Evolutionary conservation across 176 grass and related monocot genomes (phyloP), one percentile per base, ranked within the genome.

Genomic region (Thalia dealbata): DNA sequence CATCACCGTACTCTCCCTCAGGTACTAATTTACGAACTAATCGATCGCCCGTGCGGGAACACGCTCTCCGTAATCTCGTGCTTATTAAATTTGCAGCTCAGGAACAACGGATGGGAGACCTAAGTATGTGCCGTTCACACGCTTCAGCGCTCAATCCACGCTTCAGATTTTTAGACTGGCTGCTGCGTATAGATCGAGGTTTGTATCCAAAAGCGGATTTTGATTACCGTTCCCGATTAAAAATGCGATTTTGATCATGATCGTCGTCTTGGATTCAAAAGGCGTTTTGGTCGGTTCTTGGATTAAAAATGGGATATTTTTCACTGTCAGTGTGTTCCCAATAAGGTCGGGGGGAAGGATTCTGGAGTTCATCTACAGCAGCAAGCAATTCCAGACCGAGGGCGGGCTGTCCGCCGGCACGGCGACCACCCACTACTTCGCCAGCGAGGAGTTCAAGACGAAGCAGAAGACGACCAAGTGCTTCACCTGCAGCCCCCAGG

Each of bases 1-100:
- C 67, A 71, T 79, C 66, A 79, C 77, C 67, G 50, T 79, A 54
- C 77, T 79, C 67, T 79, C 77, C 3, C 77, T 79, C 67, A 79
- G 77, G 77, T 71, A 52, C 16, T 2, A 9, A 26, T 10, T 3
- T 61, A 24, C 21, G 26, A 48, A 48, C 11, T 48, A 48, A 48
- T 38, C 4, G n/a, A 38, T 38, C 32, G 32, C n/a, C n/a, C n/a
- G 4, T 38, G 1, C 32, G 4, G 4, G 32, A 38, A 38, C 32
- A 38, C 4, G 32, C 32, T 38, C 32, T 38, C 3, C 32, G 32
- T 38, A 38, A 56, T 6, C 15, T 56, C 6, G 18, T 16, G 13
- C 21, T 56, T 21, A n/a, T n/a, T n/a, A n/a, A n/a, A n/a, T n/a
- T 24, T 71, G 35, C 77, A 79, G 77, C 54, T 79, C 77, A 3